Evolutionary conservation across 495 filamentous ascomycete genomes (phyloP), one percentile per base, ranked within the genome.

Genomic region (Podospora appendiculata): DNA sequence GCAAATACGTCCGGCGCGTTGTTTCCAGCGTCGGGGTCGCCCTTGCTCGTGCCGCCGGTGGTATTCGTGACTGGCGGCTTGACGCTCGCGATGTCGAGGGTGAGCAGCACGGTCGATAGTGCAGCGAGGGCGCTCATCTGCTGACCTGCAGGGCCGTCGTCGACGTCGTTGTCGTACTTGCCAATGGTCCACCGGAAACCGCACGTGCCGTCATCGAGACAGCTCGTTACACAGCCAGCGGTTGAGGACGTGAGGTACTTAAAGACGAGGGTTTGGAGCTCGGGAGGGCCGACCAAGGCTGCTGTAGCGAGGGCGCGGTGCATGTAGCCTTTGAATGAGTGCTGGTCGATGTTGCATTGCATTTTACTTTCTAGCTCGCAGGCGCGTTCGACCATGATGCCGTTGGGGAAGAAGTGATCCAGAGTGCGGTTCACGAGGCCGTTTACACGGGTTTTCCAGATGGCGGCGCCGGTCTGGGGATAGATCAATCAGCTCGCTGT

Each of bases 321-420:
- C 41, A 92, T 76, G 71, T 90, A 94, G n/a, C 87, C 87, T 67
- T 93, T 95, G 80, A 92, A 95, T 14, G 85, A 88, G 41, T 78
- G 78, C 70, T 90, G 86, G 58, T 93, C 88, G 43, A 79, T 75
- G 58, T 87, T 81, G 72, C 88, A 91, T 5, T 72, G 69, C 13
- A 62, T 44, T 10, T 50, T 48, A 46, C 64, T 60, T 1, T 48
- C 17, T 4, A 66, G 58, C 57, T 92, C 88, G 70, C 89, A 94
- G 16, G 82, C 75, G 40, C 79, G 70, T 63, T 92, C 89, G 51
- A 79, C 69, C 72, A 84, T 77, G 45, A 82, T 67, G 42, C 71
- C 63, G 19, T 75, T 51, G 18, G 68, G 59, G 63, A 82, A 85
- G 71, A 86, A 86, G 59, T 77, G 70, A 0, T 70, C 51, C 51